Percentiles rank a stretch among this genome's conserved stretches.
Conservation (phyloP, 306 rosid genomes). For the Cicer chorassanicum region DNA sequence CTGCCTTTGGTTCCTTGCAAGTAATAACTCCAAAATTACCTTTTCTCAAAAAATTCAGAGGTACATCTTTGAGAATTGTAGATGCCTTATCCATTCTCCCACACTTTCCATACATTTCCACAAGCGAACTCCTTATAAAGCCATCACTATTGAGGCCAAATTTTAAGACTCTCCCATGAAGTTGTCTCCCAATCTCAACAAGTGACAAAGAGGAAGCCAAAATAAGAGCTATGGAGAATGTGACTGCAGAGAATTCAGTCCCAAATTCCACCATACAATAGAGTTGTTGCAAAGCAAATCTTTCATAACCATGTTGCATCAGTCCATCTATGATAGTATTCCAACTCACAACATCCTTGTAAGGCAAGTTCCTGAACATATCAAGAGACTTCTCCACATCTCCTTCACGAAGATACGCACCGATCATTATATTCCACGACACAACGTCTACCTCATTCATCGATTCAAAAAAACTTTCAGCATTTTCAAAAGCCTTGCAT, state of each 20-base stretch:
- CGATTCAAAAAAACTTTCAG: slow-evolving; percentile 60
- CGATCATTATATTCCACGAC: slow-evolving; percentile 75
- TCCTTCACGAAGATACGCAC: slow-evolving; percentile 61
- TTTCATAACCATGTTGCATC: slow-evolving; percentile 61
- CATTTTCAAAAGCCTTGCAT: slow-evolving; percentile 61
- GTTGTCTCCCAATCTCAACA: slow-evolving; percentile 74
- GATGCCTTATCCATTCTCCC: slow-evolving; percentile 74
- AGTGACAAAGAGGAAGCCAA: slow-evolving; percentile 70
- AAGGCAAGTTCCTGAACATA: slow-evolving; percentile 66
- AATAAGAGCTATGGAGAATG: slow-evolving; percentile 73
- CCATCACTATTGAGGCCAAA: slow-evolving; percentile 56
- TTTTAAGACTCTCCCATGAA: slow-evolving; percentile 68
- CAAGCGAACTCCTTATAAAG: slow-evolving; percentile 69
- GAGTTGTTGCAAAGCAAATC: slow-evolving; percentile 64
- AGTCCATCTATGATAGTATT: slow-evolving; percentile 77
- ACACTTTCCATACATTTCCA: slow-evolving; percentile 76
- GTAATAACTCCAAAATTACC: slow-evolving; percentile 45
- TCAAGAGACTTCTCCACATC: slow-evolving; percentile 65
- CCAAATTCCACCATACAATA: slow-evolving; percentile 64
- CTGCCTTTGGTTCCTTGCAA: slow-evolving; percentile 50
- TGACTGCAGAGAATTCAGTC: slow-evolving; percentile 54
- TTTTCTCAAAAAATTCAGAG: slow-evolving; percentile 43
- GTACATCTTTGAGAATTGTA: slow-evolving; percentile 57
- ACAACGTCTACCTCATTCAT: slow-evolving; percentile 60
- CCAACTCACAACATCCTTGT: slow-evolving; percentile 82